Percentiles rank a stretch among this genome's conserved stretches.
Evolutionary conservation across 148 eudicot genomes (phyloP).

Genomic region (Agrostemma githago): DNA sequence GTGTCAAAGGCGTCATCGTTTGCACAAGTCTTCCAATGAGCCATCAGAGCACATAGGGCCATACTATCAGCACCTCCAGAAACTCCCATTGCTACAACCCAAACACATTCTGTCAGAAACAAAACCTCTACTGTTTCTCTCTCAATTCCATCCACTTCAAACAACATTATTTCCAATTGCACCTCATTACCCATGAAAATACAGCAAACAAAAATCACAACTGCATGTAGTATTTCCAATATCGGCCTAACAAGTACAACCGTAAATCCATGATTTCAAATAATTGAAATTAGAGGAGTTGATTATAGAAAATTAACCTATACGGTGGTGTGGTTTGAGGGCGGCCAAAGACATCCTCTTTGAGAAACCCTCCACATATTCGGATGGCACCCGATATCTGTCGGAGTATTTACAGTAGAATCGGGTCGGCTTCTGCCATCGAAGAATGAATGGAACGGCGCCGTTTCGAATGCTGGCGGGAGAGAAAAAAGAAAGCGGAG

Average conservation of each 20-base stretch:
- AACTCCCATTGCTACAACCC: constrained; percentile 72
- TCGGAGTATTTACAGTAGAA: constrained; percentile 25
- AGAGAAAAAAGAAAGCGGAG: constrained; percentile 8
- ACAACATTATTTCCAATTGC: too few species aligned
- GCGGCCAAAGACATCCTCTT: constrained; percentile 27
- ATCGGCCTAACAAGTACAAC: too few species aligned
- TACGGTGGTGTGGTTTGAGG: constrained; percentile 34
- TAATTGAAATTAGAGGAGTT: neutral
- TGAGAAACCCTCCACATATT: constrained; percentile 22
- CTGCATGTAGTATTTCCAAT: too few species aligned
- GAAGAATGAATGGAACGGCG: constrained; percentile 23
- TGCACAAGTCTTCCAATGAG: constrained; percentile 58
- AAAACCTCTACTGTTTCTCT: neutral
- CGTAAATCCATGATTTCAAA: too few species aligned
- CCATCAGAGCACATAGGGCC: constrained; percentile 70
- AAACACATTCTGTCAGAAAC: neutral
- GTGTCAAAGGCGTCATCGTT: constrained; percentile 28
- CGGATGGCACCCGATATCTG: constrained; percentile 11
- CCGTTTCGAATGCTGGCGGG: constrained; percentile 14
- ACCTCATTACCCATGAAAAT: too few species aligned
- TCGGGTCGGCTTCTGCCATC: constrained; percentile 16
- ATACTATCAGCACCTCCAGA: constrained; percentile 99
- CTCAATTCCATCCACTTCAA: too few species aligned
- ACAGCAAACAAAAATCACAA: too few species aligned
- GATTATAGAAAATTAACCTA: constrained; percentile 18